Evolutionary conservation across 305 asterid species (phyloP).

Genomic region (Salvia sclarea): DNA sequence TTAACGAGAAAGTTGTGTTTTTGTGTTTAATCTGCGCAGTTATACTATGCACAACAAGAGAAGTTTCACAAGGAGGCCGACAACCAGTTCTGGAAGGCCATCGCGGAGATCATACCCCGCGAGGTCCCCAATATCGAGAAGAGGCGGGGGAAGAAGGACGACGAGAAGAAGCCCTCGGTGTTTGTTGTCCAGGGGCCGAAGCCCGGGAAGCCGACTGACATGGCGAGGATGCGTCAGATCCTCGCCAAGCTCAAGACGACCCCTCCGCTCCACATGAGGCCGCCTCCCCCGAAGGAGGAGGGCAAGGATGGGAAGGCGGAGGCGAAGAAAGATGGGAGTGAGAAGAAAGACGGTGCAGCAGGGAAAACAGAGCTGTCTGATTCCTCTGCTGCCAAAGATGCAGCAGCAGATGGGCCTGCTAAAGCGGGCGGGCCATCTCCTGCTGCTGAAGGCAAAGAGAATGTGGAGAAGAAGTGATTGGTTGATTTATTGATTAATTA

Average conservation of each 20-base stretch:
- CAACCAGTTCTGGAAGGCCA: conserved; percentile 80
- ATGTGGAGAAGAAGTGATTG: conserved; percentile 34
- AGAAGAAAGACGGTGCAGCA: conserved; percentile 31
- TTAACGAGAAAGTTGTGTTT: background rate
- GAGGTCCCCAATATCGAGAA: conserved; percentile 81
- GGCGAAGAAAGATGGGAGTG: conserved; percentile 29
- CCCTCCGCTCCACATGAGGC: conserved; percentile 87
- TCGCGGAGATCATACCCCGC: conserved; percentile 76
- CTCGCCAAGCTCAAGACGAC: conserved; percentile 67
- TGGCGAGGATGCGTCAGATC: conserved; percentile 79
- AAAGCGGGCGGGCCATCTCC: conserved; percentile 40
- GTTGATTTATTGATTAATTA: conserved; percentile 25
- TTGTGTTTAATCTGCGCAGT: conserved; percentile 39
- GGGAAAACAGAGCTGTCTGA: background rate
- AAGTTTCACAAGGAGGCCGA: conserved; percentile 89
- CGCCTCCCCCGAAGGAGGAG: conserved; percentile 53
- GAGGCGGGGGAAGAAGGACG: conserved; percentile 67
- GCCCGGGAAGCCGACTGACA: conserved; percentile 91
- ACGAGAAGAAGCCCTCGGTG: conserved; percentile 62
- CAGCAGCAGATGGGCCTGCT: conserved; percentile 32
- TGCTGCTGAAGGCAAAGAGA: conserved; percentile 26
- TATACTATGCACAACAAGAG: conserved; percentile 71
- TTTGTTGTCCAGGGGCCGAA: conserved; percentile 88
- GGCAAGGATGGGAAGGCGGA: conserved; percentile 36
- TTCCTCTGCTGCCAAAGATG: conserved; percentile 8